Conservation (phyloP, 768 basidiomycete genomes). For the Suillus clintonianus region DNA sequence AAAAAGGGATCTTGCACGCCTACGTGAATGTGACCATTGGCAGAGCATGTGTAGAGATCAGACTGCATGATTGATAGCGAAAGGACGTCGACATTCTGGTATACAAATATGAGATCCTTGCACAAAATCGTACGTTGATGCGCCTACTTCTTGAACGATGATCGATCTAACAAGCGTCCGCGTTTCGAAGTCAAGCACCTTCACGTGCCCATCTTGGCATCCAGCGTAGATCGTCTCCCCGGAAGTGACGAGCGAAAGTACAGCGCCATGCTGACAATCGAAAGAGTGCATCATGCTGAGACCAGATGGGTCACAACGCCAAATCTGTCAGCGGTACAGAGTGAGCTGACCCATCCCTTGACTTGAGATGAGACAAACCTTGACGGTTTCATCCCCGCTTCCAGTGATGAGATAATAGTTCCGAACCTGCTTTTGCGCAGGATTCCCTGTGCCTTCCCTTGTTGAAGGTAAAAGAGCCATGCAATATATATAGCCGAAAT, state of each 20-base stretch:
- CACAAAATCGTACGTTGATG: neutral
- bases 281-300: slow-evolving; percentile 65
- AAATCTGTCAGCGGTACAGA: slow-evolving; percentile 47
- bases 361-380: slow-evolving; percentile 44
- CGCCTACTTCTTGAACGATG: slow-evolving; percentile 74
- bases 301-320: slow-evolving; percentile 53
- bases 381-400: slow-evolving; percentile 89
- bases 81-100: slow-evolving; percentile 76
- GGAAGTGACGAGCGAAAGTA: slow-evolving; percentile 73
- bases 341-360: neutral
- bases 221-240: slow-evolving; percentile 89
- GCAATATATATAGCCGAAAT: slow-evolving; percentile 93
- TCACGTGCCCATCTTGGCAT: slow-evolving; percentile 92
- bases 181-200: slow-evolving; percentile 89
- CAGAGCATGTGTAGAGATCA: slow-evolving; percentile 65
- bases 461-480: slow-evolving; percentile 54
- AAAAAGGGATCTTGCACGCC: slow-evolving; percentile 1
- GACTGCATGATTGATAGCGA: slow-evolving; percentile 72
- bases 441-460: slow-evolving; percentile 39
- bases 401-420: slow-evolving; percentile 72
- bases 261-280: slow-evolving; percentile 73
- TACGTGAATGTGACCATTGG: slow-evolving; percentile 74
- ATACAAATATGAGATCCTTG: neutral
- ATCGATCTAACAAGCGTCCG: slow-evolving; percentile 84
- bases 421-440: slow-evolving; percentile 19